Percentiles rank a stretch among this genome's conserved stretches.
Evolutionary conservation across 768 basidiomycete genomes (phyloP).

Genomic region (Gymnopilus dilepis): DNA sequence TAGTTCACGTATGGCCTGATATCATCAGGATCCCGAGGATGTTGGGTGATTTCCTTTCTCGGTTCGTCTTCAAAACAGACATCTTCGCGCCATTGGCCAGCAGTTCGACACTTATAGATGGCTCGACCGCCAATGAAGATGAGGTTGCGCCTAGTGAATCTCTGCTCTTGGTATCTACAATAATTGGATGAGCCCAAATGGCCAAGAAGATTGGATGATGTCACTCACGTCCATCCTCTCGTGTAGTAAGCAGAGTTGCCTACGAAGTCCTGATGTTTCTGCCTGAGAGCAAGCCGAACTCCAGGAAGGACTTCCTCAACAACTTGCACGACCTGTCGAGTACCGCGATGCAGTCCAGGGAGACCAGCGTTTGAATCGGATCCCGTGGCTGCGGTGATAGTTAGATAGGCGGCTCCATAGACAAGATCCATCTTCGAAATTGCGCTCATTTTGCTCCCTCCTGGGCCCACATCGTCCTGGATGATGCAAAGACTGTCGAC

Average conservation of each 20-base stretch:
- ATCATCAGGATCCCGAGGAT: constrained; percentile 4
- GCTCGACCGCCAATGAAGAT: constrained; percentile 18
- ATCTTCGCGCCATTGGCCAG: constrained; percentile 17
- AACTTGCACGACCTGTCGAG: constrained; percentile 4
- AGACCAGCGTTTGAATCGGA: constrained; percentile 16
- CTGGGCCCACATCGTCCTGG: constrained; percentile 7
- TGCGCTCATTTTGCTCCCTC: constrained; percentile 10
- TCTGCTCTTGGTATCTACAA: constrained; percentile 15
- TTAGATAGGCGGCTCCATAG: constrained; percentile 8
- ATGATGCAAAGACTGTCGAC: constrained; percentile 18
- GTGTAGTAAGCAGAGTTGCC: background rate
- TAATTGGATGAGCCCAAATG: background rate
- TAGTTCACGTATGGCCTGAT: constrained; percentile 1
- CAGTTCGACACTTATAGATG: constrained; percentile 4
- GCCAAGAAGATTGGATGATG: background rate
- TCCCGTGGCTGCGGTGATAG: constrained; percentile 17
- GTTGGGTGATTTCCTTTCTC: constrained; percentile 1
- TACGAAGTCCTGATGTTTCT: background rate
- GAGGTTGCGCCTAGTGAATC: constrained; percentile 12
- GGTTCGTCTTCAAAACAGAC: constrained; percentile 12
- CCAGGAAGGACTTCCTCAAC: constrained; percentile 14
- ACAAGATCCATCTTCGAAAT: constrained; percentile 18
- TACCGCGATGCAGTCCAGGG: constrained; percentile 8
- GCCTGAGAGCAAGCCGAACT: constrained; percentile 7
- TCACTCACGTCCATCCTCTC: constrained; percentile 20